phyloP scores from a whole-genome alignment of 495 filamentous ascomycete species.

The Achaetomiella virescens region DNA sequence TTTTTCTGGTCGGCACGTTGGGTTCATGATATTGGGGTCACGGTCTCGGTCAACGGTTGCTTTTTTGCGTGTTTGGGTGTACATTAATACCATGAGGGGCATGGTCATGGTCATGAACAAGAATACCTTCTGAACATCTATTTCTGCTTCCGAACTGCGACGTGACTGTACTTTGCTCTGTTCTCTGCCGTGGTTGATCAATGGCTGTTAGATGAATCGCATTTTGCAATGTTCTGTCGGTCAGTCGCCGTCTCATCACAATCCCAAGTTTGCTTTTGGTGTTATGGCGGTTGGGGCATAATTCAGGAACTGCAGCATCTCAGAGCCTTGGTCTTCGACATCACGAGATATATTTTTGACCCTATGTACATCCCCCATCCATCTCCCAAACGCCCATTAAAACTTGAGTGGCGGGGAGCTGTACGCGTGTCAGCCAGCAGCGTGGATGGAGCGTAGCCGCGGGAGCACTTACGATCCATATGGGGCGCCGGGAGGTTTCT shows the following conservation, averaged over 20 bases:
- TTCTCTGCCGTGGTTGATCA: too few relatives aligned
- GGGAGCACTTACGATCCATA: constrained; percentile 63
- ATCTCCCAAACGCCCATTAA: constrained; percentile 19
- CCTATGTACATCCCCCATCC: constrained; percentile 18
- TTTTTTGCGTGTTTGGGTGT: constrained; percentile 72
- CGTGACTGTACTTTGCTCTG: not conserved
- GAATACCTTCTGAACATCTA: constrained; percentile 38
- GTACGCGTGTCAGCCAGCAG: constrained; percentile 10
- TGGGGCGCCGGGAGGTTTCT: constrained; percentile 78
- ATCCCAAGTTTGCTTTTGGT: too few relatives aligned
- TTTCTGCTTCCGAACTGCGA: not conserved
- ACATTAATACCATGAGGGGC: constrained; percentile 75
- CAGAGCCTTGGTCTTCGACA: not conserved
- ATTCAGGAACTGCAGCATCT: not conserved
- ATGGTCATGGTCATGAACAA: constrained; percentile 57
- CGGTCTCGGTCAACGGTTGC: constrained; percentile 73
- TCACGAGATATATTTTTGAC: not conserved
- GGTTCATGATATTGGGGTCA: constrained; percentile 79
- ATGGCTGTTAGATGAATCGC: too few relatives aligned
- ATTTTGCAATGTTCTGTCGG: too few relatives aligned
- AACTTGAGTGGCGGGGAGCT: constrained; percentile 45
- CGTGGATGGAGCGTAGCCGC: not conserved
- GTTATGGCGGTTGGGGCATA: not conserved
- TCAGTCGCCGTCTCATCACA: too few relatives aligned
- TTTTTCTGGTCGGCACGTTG: constrained; percentile 63